phyloP scores from a whole-genome alignment of 2,329 filamentous ascomycete genomes.

The Ilyonectria robusta region DNA sequence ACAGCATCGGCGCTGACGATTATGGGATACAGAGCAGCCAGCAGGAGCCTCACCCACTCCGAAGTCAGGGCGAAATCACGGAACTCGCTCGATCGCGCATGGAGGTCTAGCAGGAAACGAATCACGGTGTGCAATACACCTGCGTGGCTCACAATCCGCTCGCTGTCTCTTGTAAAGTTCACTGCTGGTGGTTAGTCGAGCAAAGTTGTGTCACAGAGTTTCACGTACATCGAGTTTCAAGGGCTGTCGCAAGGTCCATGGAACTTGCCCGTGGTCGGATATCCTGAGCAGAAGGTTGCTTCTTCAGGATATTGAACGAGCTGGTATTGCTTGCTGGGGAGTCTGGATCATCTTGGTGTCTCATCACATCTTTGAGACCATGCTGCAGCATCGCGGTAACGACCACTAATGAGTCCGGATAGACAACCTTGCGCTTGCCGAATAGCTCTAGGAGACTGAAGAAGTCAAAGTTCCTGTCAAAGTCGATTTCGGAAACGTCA shows the following conservation, averaged over 20 bases:
- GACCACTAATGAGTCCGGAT: slow-evolving; percentile 84
- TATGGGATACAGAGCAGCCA: slow-evolving; percentile 87
- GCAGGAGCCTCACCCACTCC: slow-evolving; percentile 84
- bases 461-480: slow-evolving; percentile 81
- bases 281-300: slow-evolving; percentile 34
- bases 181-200: slow-evolving; percentile 39
- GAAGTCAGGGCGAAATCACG: slow-evolving; percentile 86
- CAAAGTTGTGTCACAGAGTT: not conserved
- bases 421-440: slow-evolving; percentile 75
- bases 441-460: slow-evolving; percentile 83
- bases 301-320: slow-evolving; percentile 28
- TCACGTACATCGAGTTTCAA: slow-evolving; percentile 67
- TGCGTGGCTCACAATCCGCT: slow-evolving; percentile 66
- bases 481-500: slow-evolving; percentile 82
- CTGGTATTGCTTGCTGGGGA: slow-evolving; percentile 59
- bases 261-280: slow-evolving; percentile 66
- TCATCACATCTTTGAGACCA: slow-evolving; percentile 80
- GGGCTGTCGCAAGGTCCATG: slow-evolving; percentile 75
- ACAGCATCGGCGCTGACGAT: slow-evolving; percentile 90
- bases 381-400: slow-evolving; percentile 90
- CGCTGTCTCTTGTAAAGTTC: slow-evolving; percentile 56
- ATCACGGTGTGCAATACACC: slow-evolving; percentile 82
- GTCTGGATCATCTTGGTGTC: slow-evolving; percentile 72
- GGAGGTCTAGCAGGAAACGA: slow-evolving; percentile 83
- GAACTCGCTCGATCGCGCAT: slow-evolving; percentile 82